phyloP scores from a whole-genome alignment of 2,329 filamentous ascomycete genomes.

The Periconia macrospinosa region DNA sequence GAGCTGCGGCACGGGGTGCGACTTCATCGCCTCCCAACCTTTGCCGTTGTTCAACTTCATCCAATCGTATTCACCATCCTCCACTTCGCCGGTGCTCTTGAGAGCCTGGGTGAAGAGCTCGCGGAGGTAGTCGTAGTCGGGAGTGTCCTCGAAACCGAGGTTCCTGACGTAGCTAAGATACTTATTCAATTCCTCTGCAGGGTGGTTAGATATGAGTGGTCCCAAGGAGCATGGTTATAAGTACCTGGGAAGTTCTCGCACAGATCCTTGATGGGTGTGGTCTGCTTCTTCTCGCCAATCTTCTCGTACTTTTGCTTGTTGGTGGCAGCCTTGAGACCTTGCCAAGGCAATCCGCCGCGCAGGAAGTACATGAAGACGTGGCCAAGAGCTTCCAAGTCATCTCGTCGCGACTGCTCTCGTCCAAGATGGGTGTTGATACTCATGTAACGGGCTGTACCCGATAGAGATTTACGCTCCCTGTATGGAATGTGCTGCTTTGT shows the following conservation, averaged over 20 bases:
- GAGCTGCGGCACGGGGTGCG: slow-evolving; percentile 70
- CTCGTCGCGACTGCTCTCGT: slow-evolving; percentile 90
- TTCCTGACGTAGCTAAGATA: slow-evolving; percentile 97
- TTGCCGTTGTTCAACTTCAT: slow-evolving; percentile 96
- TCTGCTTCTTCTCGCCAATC: slow-evolving; percentile 99
- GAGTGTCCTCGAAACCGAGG: slow-evolving; percentile 96
- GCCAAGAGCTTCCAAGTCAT: slow-evolving; percentile 85
- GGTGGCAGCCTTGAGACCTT: slow-evolving; percentile 68
- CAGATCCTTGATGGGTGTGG: slow-evolving; percentile 92
- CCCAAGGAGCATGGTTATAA: slow-evolving; percentile 17
- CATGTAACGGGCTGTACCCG: slow-evolving; percentile 97
- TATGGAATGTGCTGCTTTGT: slow-evolving; percentile 99
- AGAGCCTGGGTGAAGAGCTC: slow-evolving; percentile 95
- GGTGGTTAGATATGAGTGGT: not conserved
- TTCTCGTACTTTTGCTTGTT: slow-evolving; percentile 99
- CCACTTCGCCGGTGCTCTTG: slow-evolving; percentile 90
- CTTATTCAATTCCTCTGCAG: slow-evolving; percentile 87
- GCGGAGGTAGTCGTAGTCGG: slow-evolving; percentile 96
- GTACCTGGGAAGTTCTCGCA: slow-evolving; percentile 87
- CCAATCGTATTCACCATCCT: slow-evolving; percentile 99
- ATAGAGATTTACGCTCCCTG: slow-evolving; percentile 93
- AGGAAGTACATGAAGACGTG: slow-evolving; percentile 74
- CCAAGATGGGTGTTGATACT: slow-evolving; percentile 99
- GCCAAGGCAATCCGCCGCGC: slow-evolving; percentile 67
- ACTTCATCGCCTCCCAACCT: slow-evolving; percentile 83